Evolutionary conservation across 2,329 filamentous ascomycete species (phyloP).

Genomic region (Cryoendolithus antarcticus): DNA sequence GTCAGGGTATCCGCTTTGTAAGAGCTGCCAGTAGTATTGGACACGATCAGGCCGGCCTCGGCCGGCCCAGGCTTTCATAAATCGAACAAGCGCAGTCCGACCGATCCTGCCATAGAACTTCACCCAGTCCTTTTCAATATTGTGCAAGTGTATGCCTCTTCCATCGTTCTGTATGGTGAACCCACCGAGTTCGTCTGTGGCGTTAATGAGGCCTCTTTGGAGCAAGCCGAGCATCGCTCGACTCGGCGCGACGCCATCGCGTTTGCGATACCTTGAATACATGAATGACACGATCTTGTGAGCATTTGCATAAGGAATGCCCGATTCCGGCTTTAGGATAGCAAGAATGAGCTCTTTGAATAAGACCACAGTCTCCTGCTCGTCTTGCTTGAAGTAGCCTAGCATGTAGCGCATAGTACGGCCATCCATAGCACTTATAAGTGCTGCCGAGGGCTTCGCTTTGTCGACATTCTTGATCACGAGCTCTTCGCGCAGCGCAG

Average conservation of each 20-base stretch:
- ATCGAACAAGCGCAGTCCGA: constrained; percentile 9
- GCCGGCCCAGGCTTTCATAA: constrained; percentile 18
- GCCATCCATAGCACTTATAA: constrained; percentile 2
- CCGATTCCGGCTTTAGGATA: constrained; percentile 3
- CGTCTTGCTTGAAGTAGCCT: constrained; percentile 4
- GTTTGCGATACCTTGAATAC: constrained; percentile 1
- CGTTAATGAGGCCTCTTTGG: neutral
- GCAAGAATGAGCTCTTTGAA: constrained; percentile 7
- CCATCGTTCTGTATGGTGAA: no score
- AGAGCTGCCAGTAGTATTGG: constrained; percentile 21
- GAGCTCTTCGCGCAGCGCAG: constrained; percentile 10
- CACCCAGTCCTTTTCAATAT: constrained; percentile 16
- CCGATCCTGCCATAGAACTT: constrained; percentile 11
- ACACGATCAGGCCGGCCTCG: constrained; percentile 24
- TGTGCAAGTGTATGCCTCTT: no score
- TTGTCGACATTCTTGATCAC: neutral
- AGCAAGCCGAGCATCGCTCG: neutral
- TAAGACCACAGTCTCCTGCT: constrained; percentile 5
- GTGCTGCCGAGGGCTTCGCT: neutral
- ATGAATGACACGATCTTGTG: constrained; percentile 9
- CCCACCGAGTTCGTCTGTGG: no score
- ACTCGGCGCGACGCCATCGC: neutral
- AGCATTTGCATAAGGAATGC: constrained; percentile 5
- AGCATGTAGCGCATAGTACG: constrained; percentile 7
- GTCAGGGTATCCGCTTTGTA: constrained; percentile 11